phyloP scores from a whole-genome alignment of 306 rosid genomes.

The Quillaja saponaria region DNA sequence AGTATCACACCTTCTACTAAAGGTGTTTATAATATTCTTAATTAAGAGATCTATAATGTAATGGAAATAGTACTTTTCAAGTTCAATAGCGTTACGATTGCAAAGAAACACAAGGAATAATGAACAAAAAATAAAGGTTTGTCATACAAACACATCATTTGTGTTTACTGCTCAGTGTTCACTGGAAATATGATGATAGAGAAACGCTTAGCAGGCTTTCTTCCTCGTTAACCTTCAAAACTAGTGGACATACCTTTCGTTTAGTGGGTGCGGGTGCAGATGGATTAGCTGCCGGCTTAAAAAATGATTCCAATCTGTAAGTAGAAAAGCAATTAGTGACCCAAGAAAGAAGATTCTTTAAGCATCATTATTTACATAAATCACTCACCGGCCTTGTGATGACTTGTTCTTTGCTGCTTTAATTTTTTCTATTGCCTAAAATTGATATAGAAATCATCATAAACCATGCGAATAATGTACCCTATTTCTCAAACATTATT shows the following conservation, averaged over 20 bases:
- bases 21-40: too few relatives aligned
- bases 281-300: conserved; percentile 67
- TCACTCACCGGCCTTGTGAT: conserved; percentile 85
- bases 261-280: conserved; percentile 70
- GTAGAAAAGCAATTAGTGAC: conserved; percentile 25
- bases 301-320: conserved; percentile 86
- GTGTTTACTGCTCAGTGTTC: too few relatives aligned
- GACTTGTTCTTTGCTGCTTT: conserved; percentile 94
- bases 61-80: too few relatives aligned
- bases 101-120: too few relatives aligned
- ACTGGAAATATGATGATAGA: too few relatives aligned
- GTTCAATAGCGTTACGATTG: too few relatives aligned
- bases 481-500: conserved; percentile 19
- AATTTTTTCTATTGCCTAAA: conserved; percentile 88
- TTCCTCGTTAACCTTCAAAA: too few relatives aligned
- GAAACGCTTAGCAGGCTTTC: too few relatives aligned
- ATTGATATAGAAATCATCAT: conserved; percentile 34
- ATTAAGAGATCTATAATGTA: too few relatives aligned
- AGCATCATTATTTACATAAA: conserved; percentile 18
- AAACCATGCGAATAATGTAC: not conserved
- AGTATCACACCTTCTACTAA: too few relatives aligned
- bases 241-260: conserved; percentile 63
- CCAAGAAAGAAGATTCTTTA: conserved; percentile 12
- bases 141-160: too few relatives aligned
- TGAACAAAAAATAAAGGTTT: too few relatives aligned